phyloP scores from a whole-genome alignment of 164 flowering plant genomes.

The Nymphaea thermarum region DNA sequence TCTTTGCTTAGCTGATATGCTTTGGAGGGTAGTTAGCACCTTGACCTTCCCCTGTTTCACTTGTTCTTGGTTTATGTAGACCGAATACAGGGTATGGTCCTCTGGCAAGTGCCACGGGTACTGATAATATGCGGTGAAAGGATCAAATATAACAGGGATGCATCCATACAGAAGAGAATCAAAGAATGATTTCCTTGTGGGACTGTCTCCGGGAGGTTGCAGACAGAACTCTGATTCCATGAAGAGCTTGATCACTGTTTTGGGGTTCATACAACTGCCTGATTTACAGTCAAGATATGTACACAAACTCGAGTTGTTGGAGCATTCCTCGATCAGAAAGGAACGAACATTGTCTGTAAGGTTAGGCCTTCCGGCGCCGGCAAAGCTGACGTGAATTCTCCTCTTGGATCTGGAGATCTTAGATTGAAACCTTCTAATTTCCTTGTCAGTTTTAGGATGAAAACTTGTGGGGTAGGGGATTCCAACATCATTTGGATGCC shows the following conservation, averaged over 20 bases:
- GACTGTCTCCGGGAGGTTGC: constrained; percentile 82
- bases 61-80: constrained; percentile 50
- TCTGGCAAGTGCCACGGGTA: constrained; percentile 86
- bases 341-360: constrained; percentile 41
- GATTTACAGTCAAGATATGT: constrained; percentile 31
- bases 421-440: constrained; percentile 45
- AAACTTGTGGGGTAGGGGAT: constrained; percentile 74
- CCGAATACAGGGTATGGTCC: constrained; percentile 44
- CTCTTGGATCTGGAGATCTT: constrained; percentile 32
- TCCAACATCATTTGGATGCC: constrained; percentile 61
- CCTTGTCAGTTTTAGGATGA: constrained; percentile 56
- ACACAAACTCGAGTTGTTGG: constrained; percentile 23
- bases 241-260: constrained; percentile 37
- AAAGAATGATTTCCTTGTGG: constrained; percentile 71
- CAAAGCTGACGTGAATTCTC: constrained; percentile 35
- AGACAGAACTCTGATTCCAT: constrained; percentile 68
- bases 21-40: constrained; percentile 44
- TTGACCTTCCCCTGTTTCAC: constrained; percentile 39
- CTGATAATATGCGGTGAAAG: constrained; percentile 69
- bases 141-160: constrained; percentile 75
- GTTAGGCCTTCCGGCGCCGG: constrained; percentile 51
- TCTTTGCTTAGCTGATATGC: constrained; percentile 28
- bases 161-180: constrained; percentile 77
- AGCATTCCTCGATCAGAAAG: constrained; percentile 49
- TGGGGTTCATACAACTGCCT: constrained; percentile 31